Evolutionary conservation across 495 filamentous ascomycete genomes (phyloP).

Genomic region (Aspergillus sparsus): DNA sequence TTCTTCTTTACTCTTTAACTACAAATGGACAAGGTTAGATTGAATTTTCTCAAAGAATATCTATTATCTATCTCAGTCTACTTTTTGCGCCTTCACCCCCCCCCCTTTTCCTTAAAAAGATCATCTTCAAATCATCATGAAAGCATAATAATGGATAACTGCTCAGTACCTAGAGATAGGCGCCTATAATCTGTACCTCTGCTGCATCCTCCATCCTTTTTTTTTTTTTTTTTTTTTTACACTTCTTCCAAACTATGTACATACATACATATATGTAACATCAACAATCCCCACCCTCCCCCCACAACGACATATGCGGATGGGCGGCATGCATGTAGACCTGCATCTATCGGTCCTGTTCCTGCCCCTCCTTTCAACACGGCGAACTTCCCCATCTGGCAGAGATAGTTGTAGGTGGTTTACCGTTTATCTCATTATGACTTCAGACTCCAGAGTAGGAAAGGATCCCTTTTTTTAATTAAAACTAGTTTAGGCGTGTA

Average conservation of each 20-base stretch:
- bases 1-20: neutral
- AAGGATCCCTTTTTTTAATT: too few species aligned
- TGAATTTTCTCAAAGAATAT: neutral
- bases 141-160: too few species aligned
- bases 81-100: too few species aligned
- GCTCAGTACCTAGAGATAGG: too few species aligned
- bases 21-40: neutral
- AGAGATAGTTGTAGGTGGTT: neutral
- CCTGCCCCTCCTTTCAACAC: neutral
- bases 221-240: too few species aligned
- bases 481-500: too few species aligned
- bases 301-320: conserved; percentile 1
- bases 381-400: neutral
- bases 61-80: neutral
- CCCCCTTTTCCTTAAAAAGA: too few species aligned
- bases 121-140: too few species aligned
- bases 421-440: neutral
- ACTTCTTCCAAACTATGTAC: neutral
- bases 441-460: too few species aligned
- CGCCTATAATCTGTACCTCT: too few species aligned
- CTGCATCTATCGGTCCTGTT: neutral
- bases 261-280: neutral
- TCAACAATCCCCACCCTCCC: neutral
- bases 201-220: too few species aligned
- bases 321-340: conserved; percentile 6